Evolutionary conservation across 768 basidiomycete genomes (phyloP).

Genomic region (Lactifluus pinguis): DNA sequence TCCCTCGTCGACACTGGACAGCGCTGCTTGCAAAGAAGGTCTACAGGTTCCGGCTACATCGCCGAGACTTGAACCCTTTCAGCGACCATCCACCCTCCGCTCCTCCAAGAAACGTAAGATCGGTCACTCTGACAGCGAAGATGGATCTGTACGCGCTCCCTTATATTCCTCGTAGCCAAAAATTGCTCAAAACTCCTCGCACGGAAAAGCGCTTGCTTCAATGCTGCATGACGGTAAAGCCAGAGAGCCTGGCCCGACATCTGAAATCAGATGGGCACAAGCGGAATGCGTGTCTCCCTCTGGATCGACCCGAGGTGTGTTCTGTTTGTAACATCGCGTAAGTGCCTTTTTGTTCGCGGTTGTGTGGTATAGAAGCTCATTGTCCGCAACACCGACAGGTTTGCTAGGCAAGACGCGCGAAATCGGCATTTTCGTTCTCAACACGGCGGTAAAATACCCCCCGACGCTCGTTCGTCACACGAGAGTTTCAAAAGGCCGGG

Average conservation of each 20-base stretch:
- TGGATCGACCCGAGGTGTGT: conserved; percentile 11
- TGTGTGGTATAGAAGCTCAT: too few species aligned
- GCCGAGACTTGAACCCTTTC: background rate
- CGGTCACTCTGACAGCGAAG: background rate
- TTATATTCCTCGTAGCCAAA: background rate
- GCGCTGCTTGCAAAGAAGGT: background rate
- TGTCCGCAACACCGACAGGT: background rate
- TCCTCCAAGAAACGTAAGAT: conserved; percentile 2
- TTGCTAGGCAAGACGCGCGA: conserved; percentile 16
- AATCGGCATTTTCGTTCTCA: conserved; percentile 15
- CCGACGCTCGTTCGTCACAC: background rate
- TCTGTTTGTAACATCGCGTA: conserved; percentile 13
- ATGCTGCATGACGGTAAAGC: conserved; percentile 13
- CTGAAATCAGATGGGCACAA: conserved; percentile 14
- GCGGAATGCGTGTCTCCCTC: conserved; percentile 11
- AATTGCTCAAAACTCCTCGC: background rate
- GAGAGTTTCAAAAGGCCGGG: background rate
- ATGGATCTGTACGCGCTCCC: conserved; percentile 1
- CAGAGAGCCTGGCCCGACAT: conserved; percentile 13
- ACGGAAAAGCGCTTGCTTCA: conserved; percentile 1
- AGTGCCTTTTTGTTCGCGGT: background rate
- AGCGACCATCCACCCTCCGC: background rate
- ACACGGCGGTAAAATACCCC: background rate
- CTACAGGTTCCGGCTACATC: background rate
- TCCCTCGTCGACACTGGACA: background rate